These are phyloP conservation scores for Moricandia arvensis DNA, from an alignment of 345 rosid species.

Conservation along the genomic window DNA sequence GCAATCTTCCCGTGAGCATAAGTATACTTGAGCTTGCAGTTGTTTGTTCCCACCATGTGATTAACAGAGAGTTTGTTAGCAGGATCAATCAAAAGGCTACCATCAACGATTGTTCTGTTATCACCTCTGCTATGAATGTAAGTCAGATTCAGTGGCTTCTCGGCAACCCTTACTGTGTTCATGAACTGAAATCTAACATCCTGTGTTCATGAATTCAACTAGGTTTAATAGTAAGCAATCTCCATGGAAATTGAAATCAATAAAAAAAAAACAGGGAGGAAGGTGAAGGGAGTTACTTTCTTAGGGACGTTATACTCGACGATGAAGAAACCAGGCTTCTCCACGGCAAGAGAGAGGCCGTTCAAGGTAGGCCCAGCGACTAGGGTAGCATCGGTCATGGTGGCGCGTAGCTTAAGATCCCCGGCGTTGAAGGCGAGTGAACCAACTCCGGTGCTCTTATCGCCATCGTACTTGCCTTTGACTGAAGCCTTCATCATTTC, in stretches of 20 bases:
- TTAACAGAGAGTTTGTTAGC: not conserved
- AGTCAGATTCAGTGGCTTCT: not conserved
- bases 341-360: constrained; percentile 70
- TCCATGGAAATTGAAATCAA: no score
- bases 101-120: not conserved
- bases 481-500: not conserved
- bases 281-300: not conserved
- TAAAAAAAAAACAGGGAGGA: not conserved
- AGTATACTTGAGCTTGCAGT: constrained; percentile 80
- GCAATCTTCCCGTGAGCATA: constrained; percentile 62
- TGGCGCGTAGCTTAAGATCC: constrained; percentile 70
- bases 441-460: constrained; percentile 32
- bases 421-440: constrained; percentile 57
- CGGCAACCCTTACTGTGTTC: not conserved
- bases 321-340: constrained; percentile 33
- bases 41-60: constrained; percentile 53
- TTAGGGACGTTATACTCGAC: not conserved
- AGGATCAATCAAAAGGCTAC: not conserved
- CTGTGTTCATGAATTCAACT: not conserved
- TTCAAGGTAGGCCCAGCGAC: constrained; percentile 73
- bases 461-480: not conserved
- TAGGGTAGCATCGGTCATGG: constrained; percentile 81
- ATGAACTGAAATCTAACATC: not conserved
- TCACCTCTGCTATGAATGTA: not conserved
- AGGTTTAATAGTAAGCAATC: not conserved